Base-by-base conservation (phyloP, 495 filamentous ascomycete species). In the Penicillium nucicola region DNA sequence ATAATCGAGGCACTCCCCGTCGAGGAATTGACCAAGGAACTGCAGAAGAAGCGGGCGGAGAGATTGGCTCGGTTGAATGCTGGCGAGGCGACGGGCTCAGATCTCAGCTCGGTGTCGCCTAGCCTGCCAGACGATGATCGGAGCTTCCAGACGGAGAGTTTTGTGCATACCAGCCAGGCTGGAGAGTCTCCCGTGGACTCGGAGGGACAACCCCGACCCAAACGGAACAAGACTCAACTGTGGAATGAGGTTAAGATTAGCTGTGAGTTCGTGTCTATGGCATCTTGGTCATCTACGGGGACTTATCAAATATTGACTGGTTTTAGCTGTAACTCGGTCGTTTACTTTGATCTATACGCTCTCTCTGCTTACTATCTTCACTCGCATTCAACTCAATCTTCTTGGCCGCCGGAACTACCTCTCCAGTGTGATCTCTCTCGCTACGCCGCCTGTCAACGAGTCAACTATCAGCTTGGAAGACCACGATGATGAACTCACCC, bases 181-280 rank as follows among this genome's bases (percentile, higher is more conserved):
- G 78, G 72, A 13, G 75, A 84, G 37, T 75, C 80, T 25, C 23
- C 43, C n/a, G 71, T 71, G 56, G 47, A 71, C 60, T 43, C 51
- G 45, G 62, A 68, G 48, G 55, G 55, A 34, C 51, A 67, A 41
- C 50, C 61, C 35, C 81, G 76, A 58, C 72, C 83, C 39, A 84
- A 83, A 57, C 93, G 86, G 69, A 88, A 84, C 34, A 98, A 97
- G 76, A 80, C 84, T 19, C 89, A 97, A 70, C 75, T 99, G 14
- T 99, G 93, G 93, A 89, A 95, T 68, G 95, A 99, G 60, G 82
- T 99, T 57, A 99, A 96, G 61, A 96, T 99, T 55, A 87, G 81
- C 71, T 90, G 92, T 95, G 73, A 61, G 88, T 67, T 14, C 40
- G 8, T 12, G 13, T 5, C 15, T 22, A n/a, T n/a, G n/a, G n/a